Evolutionary conservation across 176 grass and related monocot genomes (phyloP), one percentile per base, ranked within the genome.

Genomic region (Cocos nucifera): DNA sequence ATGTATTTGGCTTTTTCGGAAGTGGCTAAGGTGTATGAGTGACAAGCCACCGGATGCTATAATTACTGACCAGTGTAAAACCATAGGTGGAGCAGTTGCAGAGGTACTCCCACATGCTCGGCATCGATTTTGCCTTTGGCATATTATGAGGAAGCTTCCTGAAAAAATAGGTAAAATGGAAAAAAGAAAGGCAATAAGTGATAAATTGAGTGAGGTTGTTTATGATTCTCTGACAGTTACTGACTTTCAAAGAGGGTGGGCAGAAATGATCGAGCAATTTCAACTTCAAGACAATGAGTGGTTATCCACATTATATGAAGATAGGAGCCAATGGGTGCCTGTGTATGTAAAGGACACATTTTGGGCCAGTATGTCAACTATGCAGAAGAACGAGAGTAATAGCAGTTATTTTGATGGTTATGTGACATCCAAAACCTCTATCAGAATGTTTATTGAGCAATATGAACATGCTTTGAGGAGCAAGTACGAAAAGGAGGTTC

Each of bases 241-340:
- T 61, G 58, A 61, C 7, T 61, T 61, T 19, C 25, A 61, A 27
- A 61, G 27, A 17, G 58, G 18, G 29, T 61, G 58, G 58, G 58
- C 27, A 12, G 28, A 61, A 61, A 61, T 32, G 27, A 29, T 61
- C 1, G 28, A 10, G 4, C 22, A 52, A n/a, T 61, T 30, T 27
- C 58, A 61, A n/a, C 58, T 61, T 29, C 58, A 61, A n/a, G 58
- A 61, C 30, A 61, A 61, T 39, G 58, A 61, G 22, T 61, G 17
- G 24, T 32, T 61, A 17, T 61, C 24, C 17, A 18, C 58, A 24
- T 61, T 61, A 27, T 15, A 61, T 39, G 58, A 61, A 61, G 27
- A 61, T 61, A 27, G 58, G 24, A 61, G 10, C 25, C 58, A 61
- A 29, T 61, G 58, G 58, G 58, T 39, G 27, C 58, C 58, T 19